phyloP scores from a whole-genome alignment of 2,329 filamentous ascomycete species.

The Chaetomium strumarium region DNA sequence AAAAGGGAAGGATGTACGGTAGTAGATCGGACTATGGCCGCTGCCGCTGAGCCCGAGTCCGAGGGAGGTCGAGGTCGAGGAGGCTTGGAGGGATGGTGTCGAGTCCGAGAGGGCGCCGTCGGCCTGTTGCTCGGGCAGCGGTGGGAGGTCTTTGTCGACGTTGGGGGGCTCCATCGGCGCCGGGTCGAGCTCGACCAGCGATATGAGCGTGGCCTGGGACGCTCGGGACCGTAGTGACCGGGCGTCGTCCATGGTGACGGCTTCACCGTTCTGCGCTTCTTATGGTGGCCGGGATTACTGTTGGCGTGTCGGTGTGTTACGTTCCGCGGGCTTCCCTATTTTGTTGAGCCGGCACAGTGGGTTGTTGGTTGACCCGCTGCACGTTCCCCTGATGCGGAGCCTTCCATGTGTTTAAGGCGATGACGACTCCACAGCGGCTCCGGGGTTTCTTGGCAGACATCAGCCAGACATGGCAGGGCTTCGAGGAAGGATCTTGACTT shows the following conservation, averaged over 20 bases:
- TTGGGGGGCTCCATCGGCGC: slow-evolving; percentile 60
- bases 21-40: slow-evolving; percentile 67
- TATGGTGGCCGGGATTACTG: neutral
- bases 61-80: slow-evolving; percentile 35
- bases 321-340: neutral
- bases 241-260: slow-evolving; percentile 30
- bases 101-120: slow-evolving; percentile 25
- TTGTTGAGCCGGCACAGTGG: neutral
- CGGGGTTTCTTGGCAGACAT: too few relatives aligned
- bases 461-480: too few relatives aligned
- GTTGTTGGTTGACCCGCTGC: slow-evolving; percentile 13
- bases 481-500: too few relatives aligned
- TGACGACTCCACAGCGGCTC: too few relatives aligned
- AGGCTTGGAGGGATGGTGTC: slow-evolving; percentile 30
- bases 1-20: slow-evolving; percentile 48
- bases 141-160: slow-evolving; percentile 42
- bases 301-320: neutral
- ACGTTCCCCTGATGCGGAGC: neutral
- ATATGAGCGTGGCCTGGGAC: slow-evolving; percentile 52
- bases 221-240: slow-evolving; percentile 35
- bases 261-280: slow-evolving; percentile 5
- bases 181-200: slow-evolving; percentile 74
- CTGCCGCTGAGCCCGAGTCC: slow-evolving; percentile 60
- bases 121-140: slow-evolving; percentile 35
- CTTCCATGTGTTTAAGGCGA: neutral